Evolutionary conservation across 805 yeast species (phyloP), one percentile per base, ranked within the genome.

Genomic region (Ogataea pilisensis): DNA sequence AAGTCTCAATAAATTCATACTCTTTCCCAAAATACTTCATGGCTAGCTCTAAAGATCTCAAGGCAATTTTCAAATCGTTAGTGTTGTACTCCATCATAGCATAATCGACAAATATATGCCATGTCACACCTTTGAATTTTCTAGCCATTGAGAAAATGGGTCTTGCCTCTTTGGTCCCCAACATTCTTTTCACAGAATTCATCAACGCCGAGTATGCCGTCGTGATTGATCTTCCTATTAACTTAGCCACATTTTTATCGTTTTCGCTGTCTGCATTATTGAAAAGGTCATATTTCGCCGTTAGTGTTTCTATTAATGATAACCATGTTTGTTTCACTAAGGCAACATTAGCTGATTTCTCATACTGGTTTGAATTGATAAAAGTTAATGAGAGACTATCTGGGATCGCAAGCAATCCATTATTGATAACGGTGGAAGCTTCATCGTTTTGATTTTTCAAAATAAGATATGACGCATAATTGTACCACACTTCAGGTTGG

Each of bases 61-160:
- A 67, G 0, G 96, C 90, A 34, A 85, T 78, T 39, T 77, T 80
- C 19, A 73, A 65, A 45, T 81, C 84, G 44, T 76, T 81, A 44
- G 82, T 71, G 50, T 77, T 78, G 49, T 75, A 80, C 57, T 91
- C 99, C 68, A 89, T 70, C 57, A 78, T 68, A 0, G 97, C 96
- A 54, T 85, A 83, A 44, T 86, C 91, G 17, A 82, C 80, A 61
- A 75, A 91, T 17, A 91, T 74, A 51, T 87, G 87, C 66, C 80
- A 79, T 0, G 95, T 82, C 31, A 84, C 63, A 9, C 68, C 64
- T n/a, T 68, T 57, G 49, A 77, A 73, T 55, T 80, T 78, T 51
- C 95, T 76, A 8, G 85, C 83, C 49, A 72, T 75, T 41, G 84
- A 73, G 58, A 89, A 88, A 2, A 86, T 69, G 19, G 68, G 58